These are phyloP conservation scores for Hypericum perforatum DNA, from an alignment of 345 rosid genomes.

Conservation along the genomic window DNA sequence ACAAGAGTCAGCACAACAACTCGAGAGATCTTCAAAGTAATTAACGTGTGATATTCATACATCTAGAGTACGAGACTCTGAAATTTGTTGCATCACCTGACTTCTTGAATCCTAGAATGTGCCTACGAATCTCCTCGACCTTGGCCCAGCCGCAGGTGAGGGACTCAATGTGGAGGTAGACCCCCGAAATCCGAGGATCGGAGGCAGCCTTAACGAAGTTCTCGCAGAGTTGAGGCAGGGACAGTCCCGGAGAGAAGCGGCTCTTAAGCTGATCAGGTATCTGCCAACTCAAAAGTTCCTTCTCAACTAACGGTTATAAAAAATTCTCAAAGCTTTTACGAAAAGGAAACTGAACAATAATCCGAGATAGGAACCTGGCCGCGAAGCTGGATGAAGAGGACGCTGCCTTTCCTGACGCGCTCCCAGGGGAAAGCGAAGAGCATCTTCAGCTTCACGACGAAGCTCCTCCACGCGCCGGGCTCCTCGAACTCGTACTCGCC, in stretches of 20 bases:
- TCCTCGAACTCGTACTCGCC: conserved; percentile 60
- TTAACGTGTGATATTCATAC: neutral
- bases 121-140: conserved; percentile 84
- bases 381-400: conserved; percentile 69
- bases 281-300: too few relatives aligned
- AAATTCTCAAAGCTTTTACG: too few relatives aligned
- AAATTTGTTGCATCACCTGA: conserved; percentile 42
- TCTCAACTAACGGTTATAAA: neutral
- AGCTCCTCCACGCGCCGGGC: conserved; percentile 43
- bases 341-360: neutral
- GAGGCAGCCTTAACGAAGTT: conserved; percentile 85
- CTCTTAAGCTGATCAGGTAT: conserved; percentile 92
- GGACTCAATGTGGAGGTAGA: conserved; percentile 80
- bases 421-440: conserved; percentile 81
- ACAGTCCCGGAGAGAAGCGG: conserved; percentile 75
- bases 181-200: conserved; percentile 86
- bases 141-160: conserved; percentile 92
- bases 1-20: neutral
- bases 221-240: conserved; percentile 80
- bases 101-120: conserved; percentile 75
- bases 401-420: conserved; percentile 77
- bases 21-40: neutral
- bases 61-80: neutral
- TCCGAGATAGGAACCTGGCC: conserved; percentile 59
- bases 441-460: conserved; percentile 62